Conservation (phyloP, 768 basidiomycete genomes). For the Psilocybe subaeruginosa region DNA sequence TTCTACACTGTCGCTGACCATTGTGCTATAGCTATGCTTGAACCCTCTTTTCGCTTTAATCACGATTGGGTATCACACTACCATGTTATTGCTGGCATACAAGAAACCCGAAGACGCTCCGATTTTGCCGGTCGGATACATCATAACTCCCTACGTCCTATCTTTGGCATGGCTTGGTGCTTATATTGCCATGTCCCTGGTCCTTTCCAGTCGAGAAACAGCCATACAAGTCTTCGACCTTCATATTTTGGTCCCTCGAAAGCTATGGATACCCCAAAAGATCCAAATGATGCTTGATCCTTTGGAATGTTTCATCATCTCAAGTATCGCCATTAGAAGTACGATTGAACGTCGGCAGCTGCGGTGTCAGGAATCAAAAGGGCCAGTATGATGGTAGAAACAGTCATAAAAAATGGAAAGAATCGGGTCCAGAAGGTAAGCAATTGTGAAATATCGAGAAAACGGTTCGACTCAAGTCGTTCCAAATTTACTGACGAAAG, state of each 20-base stretch:
- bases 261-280: conserved; percentile 16
- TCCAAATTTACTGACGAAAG: too few relatives aligned
- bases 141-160: conserved; percentile 25
- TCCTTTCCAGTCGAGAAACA: conserved; percentile 21
- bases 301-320: conserved; percentile 22
- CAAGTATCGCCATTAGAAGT: conserved; percentile 24
- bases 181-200: conserved; percentile 28
- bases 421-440: too few relatives aligned
- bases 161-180: conserved; percentile 29
- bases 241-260: conserved; percentile 18
- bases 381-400: neutral
- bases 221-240: conserved; percentile 16
- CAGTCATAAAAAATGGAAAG: neutral
- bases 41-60: conserved; percentile 27
- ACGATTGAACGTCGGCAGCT: conserved; percentile 17
- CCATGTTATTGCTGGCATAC: conserved; percentile 21
- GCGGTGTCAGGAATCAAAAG: neutral
- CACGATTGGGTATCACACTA: conserved; percentile 26
- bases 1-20: neutral
- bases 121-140: conserved; percentile 19
- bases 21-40: conserved; percentile 21
- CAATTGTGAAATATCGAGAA: too few relatives aligned
- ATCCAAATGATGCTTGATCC: conserved; percentile 28
- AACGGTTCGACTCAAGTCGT: too few relatives aligned
- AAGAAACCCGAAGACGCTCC: conserved; percentile 18